phyloP scores from a whole-genome alignment of 495 filamentous ascomycete genomes.

The Aspergillus conjunctus region DNA sequence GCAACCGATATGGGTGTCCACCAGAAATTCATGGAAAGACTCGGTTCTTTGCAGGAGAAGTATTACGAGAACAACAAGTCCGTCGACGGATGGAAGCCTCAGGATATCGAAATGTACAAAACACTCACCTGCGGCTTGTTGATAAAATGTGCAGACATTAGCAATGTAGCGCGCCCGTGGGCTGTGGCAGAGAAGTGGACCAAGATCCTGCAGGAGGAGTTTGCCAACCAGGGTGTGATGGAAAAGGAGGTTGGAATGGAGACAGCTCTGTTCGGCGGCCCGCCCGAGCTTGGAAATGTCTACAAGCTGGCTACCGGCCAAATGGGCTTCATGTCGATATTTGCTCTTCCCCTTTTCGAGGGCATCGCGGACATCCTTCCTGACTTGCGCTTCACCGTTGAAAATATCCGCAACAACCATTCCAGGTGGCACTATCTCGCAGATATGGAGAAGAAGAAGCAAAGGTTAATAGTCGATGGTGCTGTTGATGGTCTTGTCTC shows the following conservation, averaged over 20 bases:
- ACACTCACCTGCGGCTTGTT: conserved; percentile 81
- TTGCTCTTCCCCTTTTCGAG: conserved; percentile 88
- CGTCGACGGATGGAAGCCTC: conserved; percentile 68
- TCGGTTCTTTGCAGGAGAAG: conserved; percentile 76
- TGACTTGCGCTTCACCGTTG: conserved; percentile 75
- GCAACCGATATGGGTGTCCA: conserved; percentile 97
- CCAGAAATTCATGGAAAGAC: conserved; percentile 89
- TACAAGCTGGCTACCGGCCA: conserved; percentile 84
- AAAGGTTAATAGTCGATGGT: conserved; percentile 29
- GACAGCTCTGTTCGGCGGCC: conserved; percentile 79
- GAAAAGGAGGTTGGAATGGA: conserved; percentile 83
- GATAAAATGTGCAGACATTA: conserved; percentile 98
- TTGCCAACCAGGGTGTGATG: conserved; percentile 89
- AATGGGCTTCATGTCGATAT: conserved; percentile 94
- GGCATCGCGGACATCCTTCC: conserved; percentile 82
- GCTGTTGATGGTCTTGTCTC: conserved; percentile 34
- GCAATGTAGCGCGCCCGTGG: conserved; percentile 90
- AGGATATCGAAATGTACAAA: conserved; percentile 69
- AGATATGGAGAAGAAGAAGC: conserved; percentile 49
- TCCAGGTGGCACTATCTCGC: conserved; percentile 69
- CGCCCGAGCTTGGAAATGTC: conserved; percentile 78
- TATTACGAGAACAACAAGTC: conserved; percentile 61
- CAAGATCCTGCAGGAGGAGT: conserved; percentile 87
- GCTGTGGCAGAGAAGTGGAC: conserved; percentile 85
- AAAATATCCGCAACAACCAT: conserved; percentile 77